Evolutionary conservation across 441 rosid genomes (phyloP), one percentile per base, ranked within the genome.

Genomic region (Pelargonium citronellum): DNA sequence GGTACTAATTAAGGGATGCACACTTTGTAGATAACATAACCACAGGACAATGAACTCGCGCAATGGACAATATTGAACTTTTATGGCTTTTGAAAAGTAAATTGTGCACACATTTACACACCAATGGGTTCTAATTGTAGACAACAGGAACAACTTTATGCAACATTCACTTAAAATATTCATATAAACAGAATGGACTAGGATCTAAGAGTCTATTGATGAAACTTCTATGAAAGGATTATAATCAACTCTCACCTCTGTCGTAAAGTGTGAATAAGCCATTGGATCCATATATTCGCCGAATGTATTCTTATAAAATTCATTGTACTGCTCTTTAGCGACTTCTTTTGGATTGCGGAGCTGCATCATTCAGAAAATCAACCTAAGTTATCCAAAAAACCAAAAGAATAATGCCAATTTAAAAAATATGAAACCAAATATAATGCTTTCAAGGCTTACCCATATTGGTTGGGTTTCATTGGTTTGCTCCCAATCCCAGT

Each of bases 401-500:
- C 19, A 24, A 73, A 69, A 57, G 12, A 24, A 70, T 5, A 55
- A 7, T 20, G 20, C 0, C 62, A 17, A 16, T 57, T 1, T 16
- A 57, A 12, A 57, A 57, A 57, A 13, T 2, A 57, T 4, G 20
- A 17, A 57, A 6, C 17, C 12, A 41, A 22, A 22, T 27, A 12
- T 27, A 22, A 8, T 62, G 37, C 22, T 44, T 16, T 2, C 10
- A n/a, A 17, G 64, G 15, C 96, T 82, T 72, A 94, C 97, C 99
- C 99, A 94, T 76, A 94, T 79, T 1, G 99, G 99, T 79, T 94
- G 91, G 70, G 92, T 91, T 79, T 91, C 97, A 65, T 94, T 94
- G 67, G 92, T 90, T 71, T 91, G 85, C 80, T 91, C 99, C 96
- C 94, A 94, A 68, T 91, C 97, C 99, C 97, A 94, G 75, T 88